Evolutionary conservation across 345 rosid genomes (phyloP).

Genomic region (Camelina laxa): DNA sequence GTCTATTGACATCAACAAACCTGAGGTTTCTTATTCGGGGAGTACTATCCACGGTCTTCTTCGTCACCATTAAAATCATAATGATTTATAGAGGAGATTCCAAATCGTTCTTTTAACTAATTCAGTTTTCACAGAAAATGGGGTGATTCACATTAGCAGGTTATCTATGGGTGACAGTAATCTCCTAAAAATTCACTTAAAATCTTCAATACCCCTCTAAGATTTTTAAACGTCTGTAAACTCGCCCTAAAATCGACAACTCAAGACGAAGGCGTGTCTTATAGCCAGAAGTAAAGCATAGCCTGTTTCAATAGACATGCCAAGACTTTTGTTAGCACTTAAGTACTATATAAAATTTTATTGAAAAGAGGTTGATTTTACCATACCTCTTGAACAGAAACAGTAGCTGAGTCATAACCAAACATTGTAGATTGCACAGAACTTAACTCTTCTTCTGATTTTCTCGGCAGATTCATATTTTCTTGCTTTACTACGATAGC

Average conservation of each 20-base stretch:
- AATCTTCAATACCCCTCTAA: no score
- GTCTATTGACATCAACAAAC: no score
- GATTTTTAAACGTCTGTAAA: background rate
- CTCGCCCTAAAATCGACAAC: background rate
- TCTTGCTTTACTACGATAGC: conserved; percentile 37
- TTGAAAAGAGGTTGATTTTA: background rate
- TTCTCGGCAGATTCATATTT: conserved; percentile 45
- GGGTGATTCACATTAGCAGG: no score
- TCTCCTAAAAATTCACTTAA: no score
- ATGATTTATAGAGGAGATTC: no score
- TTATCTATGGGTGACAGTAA: no score
- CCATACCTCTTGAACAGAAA: conserved; percentile 42
- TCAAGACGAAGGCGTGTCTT: conserved; percentile 9
- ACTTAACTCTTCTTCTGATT: conserved; percentile 55
- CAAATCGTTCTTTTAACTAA: no score
- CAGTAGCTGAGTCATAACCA: conserved; percentile 48
- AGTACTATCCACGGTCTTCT: no score
- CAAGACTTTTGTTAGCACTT: conserved; percentile 12
- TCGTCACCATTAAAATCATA: no score
- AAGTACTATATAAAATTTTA: background rate
- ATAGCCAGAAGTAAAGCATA: conserved; percentile 83
- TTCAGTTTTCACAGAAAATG: no score
- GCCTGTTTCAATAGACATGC: conserved; percentile 58
- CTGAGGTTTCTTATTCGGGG: no score
- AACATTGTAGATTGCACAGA: conserved; percentile 38